Evolutionary conservation across 2,329 filamentous ascomycete species (phyloP), one percentile per base, ranked within the genome.

Genomic region (Colletotrichum limetticola): DNA sequence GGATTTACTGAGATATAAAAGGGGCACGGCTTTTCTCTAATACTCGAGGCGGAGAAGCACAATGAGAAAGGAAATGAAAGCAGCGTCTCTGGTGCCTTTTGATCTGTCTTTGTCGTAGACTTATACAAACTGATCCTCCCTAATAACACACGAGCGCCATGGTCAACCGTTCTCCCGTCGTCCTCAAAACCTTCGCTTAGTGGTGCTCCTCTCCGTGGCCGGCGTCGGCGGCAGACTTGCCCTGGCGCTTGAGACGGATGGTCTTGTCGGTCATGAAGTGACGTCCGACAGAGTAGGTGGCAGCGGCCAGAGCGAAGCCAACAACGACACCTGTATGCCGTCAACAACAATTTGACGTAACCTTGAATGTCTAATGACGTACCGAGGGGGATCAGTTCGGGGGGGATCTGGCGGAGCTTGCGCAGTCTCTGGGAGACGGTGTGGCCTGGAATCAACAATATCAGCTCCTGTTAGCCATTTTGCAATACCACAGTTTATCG

Each of bases 381-480:
- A 97, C 95, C 95, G 79, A 99, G 93, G 81, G 97, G 97, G 79
- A 95, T 91, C 90, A 99, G 90, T 90, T 99, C 97, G 78, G 95
- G 91, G 78, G 97, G 97, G 82, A 98, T 93, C 86, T 92, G 92
- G 90, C 93, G 95, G 81, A 98, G 89, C 83, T 91, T 93, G 83
- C 95, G 94, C 80, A 99, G 89, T 83, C 96, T 94, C 89, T 98
- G 97, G 77, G 96, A 98, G 85, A 98, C 91, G 80, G 96, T 98
- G 88, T 98, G 97, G 83, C 95, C 97, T 99, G 76, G 64, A 71
- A 35, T 26, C 61, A 12, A 55, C 35, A 19, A n/a, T 30, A 53
- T 74, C 60, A 72, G 68, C 42, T 62, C 49, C 32, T 56, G 69
- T 56, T 12, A 42, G 32, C 58, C 32, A 75, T 72, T 55, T 71